A percentile compares a stretch with the other conserved stretches of the same genome.
phyloP scores from a whole-genome alignment of 495 filamentous ascomycete genomes.

The Niebla homalea region DNA sequence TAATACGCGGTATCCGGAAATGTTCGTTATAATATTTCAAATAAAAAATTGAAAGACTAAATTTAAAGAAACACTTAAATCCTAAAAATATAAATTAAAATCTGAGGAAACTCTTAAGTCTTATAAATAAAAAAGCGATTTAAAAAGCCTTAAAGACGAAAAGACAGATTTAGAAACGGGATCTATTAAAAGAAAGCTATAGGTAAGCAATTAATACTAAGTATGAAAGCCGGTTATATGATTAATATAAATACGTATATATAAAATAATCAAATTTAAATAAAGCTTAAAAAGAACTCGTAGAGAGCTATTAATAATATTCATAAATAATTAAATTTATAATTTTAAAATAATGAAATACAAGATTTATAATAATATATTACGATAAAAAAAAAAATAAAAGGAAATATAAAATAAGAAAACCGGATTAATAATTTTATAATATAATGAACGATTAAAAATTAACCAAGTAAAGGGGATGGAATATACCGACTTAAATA shows the following conservation, averaged over 20 bases:
- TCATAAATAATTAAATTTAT: neutral
- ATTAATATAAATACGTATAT: too few relatives aligned
- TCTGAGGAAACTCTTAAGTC: too few relatives aligned
- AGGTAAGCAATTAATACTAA: neutral
- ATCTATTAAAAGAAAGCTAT: too few relatives aligned
- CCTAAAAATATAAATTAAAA: too few relatives aligned
- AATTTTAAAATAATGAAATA: neutral
- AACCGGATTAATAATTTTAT: neutral
- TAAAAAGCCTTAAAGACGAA: too few relatives aligned
- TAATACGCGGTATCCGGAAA: neutral
- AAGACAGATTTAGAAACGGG: too few relatives aligned
- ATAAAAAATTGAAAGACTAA: neutral
- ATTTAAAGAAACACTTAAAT: neutral
- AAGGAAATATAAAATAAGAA: slow-evolving; percentile 10
- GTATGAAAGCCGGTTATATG: neutral
- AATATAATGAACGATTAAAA: neutral
- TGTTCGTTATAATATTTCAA: neutral
- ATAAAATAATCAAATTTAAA: too few relatives aligned
- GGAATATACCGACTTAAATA: neutral
- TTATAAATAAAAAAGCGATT: too few relatives aligned
- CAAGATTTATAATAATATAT: neutral
- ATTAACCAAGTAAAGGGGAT: too few relatives aligned
- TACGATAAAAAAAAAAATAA: neutral
- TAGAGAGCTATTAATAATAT: neutral
- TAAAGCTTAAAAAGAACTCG: neutral